Conservation (phyloP, 169 alveolate genomes). For the Besnoitia besnoiti region DNA sequence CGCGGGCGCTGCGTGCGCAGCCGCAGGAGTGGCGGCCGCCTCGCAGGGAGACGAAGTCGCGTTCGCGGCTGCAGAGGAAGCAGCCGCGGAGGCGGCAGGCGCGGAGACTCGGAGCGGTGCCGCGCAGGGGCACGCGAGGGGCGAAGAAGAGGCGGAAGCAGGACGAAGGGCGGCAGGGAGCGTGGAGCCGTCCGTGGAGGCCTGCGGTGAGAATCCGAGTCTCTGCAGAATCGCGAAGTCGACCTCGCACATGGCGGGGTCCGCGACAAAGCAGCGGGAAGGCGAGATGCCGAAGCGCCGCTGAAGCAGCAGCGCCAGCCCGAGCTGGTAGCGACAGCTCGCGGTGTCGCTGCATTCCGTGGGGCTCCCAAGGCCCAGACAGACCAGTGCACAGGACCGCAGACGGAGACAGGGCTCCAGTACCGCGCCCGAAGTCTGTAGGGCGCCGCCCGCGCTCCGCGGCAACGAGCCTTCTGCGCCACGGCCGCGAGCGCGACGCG, state of each 20-base stretch:
- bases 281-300: neutral
- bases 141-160: neutral
- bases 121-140: neutral
- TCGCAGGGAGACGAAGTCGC: neutral
- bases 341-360: conserved; percentile 10
- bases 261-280: neutral
- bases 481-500: no score
- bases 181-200: neutral
- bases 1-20: neutral
- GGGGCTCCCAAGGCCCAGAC: conserved; percentile 17
- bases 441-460: no score
- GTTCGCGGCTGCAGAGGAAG: neutral
- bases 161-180: neutral
- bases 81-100: neutral
- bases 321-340: neutral
- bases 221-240: neutral
- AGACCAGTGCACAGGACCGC: neutral
- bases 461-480: no score
- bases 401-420: no score
- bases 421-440: no score
- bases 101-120: no score
- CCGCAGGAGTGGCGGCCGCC: neutral
- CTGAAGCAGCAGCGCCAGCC: neutral
- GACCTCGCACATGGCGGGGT: neutral
- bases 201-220: neutral